Base-by-base conservation (phyloP, 2,329 filamentous ascomycete species). In the Beauveria varroae region DNA sequence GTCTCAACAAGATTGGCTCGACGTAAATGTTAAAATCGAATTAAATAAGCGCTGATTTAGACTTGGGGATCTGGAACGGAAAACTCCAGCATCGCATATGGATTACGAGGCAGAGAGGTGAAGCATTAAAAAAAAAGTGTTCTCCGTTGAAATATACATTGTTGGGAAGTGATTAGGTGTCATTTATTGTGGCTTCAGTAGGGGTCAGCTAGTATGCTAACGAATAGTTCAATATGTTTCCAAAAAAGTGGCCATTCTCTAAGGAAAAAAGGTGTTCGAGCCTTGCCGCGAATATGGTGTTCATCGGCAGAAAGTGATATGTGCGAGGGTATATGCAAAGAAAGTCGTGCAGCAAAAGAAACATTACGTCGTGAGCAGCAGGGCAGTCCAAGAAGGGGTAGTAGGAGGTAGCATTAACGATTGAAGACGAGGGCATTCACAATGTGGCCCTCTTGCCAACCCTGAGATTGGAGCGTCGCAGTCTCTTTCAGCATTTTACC, bases 401-500 rank as follows among this genome's bases (percentile, higher is more conserved):
- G 3, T 5, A 43, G 14, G 14, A 7, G 18, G n/a, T 18, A 37
- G 3, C 20, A 22, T 73, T 75, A 79, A 65, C 74, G 72, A 63
- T 79, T 74, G 67, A 84, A 86, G 58, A 95, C 84, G 62, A 95
- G 78, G 24, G 88, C 91, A 71, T 93, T 95, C 60, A 96, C 76
- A 40, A 95, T 79, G 69, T 95, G 83, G 41, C 86, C 89, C 63
- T 83, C 80, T 67, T 86, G 83, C 89, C 90, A 96, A 54, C 88
- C 89, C 67, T 95, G 88, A 3, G 82, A 81, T 50, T 78, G 73
- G 20, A 96, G 76, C 1, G 87, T 81, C 22, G 83, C 71, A 59
- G 81, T 80, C 65, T 93, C 90, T 65, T 86, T 86, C 51, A 96
- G 81, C 56, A 93, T 84, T 70, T 86, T 91, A 66, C 93, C 93